A percentile compares a stretch with the other conserved stretches of the same genome.
These are phyloP conservation scores for Plantago coronopus DNA, from an alignment of 305 asterid species.

Conservation along the genomic window DNA sequence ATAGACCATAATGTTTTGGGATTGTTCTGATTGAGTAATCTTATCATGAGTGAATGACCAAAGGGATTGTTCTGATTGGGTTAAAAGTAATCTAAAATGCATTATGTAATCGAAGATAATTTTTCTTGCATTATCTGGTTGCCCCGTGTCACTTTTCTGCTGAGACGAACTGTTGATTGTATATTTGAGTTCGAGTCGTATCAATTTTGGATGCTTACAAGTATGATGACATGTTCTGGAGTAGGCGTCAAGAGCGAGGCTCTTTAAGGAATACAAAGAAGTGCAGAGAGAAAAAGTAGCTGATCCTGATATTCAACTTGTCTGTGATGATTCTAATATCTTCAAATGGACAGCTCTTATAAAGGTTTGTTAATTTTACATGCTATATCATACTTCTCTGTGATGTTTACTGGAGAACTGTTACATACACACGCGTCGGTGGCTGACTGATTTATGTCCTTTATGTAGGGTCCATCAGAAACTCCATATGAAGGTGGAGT, in stretches of 20 bases:
- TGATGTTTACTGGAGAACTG: not conserved
- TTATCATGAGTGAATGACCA: too few species aligned
- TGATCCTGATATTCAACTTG: constrained; percentile 93
- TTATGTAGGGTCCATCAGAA: constrained; percentile 82
- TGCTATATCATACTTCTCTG: not conserved
- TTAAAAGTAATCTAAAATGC: too few species aligned
- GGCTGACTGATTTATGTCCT: constrained; percentile 25
- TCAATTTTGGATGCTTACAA: not conserved
- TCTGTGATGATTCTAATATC: constrained; percentile 86
- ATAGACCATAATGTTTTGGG: too few species aligned
- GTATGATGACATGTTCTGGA: not conserved
- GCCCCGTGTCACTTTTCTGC: constrained; percentile 9
- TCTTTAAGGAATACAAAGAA: constrained; percentile 93
- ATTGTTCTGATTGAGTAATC: too few species aligned
- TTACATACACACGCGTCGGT: not conserved
- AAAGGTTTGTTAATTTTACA: constrained; percentile 40
- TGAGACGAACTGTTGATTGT: not conserved
- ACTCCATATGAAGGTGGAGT: constrained; percentile 97
- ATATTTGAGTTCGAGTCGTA: constrained; percentile 6
- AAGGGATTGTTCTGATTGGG: too few species aligned
- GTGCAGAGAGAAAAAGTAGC: constrained; percentile 87
- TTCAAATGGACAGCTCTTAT: constrained; percentile 97
- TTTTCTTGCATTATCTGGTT: constrained; percentile 1
- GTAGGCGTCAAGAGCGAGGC: constrained; percentile 92
- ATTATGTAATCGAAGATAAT: not conserved